Base-by-base conservation (phyloP, 1,139 yeast genomes). In the Saccharomyces hybrid region DNA sequence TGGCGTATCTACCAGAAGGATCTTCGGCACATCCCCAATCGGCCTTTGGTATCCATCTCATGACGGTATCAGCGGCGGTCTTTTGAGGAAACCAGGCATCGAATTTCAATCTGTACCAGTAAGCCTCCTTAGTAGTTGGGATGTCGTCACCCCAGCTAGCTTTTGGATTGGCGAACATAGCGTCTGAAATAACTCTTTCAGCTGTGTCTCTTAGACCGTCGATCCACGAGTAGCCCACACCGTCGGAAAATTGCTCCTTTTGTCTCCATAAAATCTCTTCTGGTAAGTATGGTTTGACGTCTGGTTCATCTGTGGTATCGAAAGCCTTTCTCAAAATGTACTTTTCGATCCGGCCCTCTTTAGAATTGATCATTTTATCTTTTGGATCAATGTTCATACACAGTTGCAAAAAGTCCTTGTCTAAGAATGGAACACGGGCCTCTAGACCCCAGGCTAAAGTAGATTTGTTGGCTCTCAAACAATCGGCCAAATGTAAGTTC, bases 381-480 rank as follows among this genome's bases (percentile, higher is more conserved):
- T 81, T 80, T 61, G 99, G 98, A 74, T 86, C 85, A 69, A 93
- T 87, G 85, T 87, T 85, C 97, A 93, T 87, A 73, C 95, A 84
- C 50, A 88, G 84, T 67, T 91, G 90, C 73, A 93, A 79, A 81
- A 93, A 93, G 70, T 85, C 81, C 76, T 84, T 88, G 75, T 93
- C 99, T 76, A 93, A 82, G 85, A 93, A 93, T 63, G 99, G 99
- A 65, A 93, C 99, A 76, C 99, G 88, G 58, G 99, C 99, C 78
- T 93, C 99, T 63, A 93, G 82, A 73, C 99, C 99, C 99, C 99
- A 93, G 46, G 99, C 99, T 97, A 93, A 88, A 59, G 99, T 93
- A 38, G 98, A 91, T 77, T 93, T 93, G 88, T 93, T 93, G 64
- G 99, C 99, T 74, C 99, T 86, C 71, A 93, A 79, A 78, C 98